These are phyloP conservation scores for Helotiales sp. DNA, from an alignment of 2,329 filamentous ascomycete genomes.

Conservation along the genomic window DNA sequence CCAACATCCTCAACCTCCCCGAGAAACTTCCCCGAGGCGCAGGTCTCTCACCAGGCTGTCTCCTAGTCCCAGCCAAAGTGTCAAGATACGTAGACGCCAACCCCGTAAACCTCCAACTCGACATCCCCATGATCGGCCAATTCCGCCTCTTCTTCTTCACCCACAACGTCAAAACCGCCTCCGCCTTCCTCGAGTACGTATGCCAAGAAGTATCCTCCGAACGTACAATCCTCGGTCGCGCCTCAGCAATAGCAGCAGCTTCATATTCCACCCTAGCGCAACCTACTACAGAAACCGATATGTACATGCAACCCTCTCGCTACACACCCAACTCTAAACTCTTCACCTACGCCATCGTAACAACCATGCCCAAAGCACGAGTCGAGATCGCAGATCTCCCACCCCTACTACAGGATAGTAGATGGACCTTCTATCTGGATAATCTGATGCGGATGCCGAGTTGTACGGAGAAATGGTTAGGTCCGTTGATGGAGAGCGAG, in stretches of 20 bases:
- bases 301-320: conserved; percentile 65
- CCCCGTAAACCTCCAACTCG: conserved; percentile 74
- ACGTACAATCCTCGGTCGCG: conserved; percentile 57
- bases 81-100: conserved; percentile 77
- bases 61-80: conserved; percentile 64
- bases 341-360: conserved; percentile 70
- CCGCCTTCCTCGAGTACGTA: conserved; percentile 59
- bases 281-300: conserved; percentile 58
- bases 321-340: conserved; percentile 68
- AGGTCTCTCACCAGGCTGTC: conserved; percentile 40
- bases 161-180: conserved; percentile 57
- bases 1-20: conserved; percentile 61
- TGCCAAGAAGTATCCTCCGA: conserved; percentile 53
- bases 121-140: conserved; percentile 75
- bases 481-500: conserved; percentile 52
- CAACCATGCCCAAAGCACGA: conserved; percentile 59
- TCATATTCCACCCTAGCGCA: conserved; percentile 64
- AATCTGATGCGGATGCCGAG: conserved; percentile 56
- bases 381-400: conserved; percentile 69
- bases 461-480: conserved; percentile 69
- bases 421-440: conserved; percentile 74
- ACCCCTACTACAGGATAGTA: conserved; percentile 58
- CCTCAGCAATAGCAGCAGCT: conserved; percentile 57
- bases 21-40: conserved; percentile 45
- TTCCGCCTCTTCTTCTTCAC: conserved; percentile 75